Evolutionary conservation across 495 filamentous ascomycete genomes (phyloP).

Genomic region (Astrothelium subdiscretum): DNA sequence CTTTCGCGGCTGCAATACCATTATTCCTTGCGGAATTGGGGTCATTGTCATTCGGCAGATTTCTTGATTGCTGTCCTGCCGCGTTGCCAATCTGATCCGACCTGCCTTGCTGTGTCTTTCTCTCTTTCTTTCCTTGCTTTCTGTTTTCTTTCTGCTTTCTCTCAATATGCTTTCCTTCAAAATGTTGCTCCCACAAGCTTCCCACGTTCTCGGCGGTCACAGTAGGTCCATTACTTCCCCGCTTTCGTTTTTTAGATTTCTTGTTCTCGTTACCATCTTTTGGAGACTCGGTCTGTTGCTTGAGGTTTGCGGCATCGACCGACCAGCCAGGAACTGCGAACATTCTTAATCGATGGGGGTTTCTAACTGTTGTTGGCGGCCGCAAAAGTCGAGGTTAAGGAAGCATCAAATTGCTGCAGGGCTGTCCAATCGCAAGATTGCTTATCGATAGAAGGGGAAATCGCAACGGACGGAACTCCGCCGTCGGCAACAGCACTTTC

Average conservation of each 20-base stretch:
- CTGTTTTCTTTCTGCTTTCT: conserved; percentile 24
- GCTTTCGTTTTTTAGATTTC: conserved; percentile 45
- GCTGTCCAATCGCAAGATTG: too few species aligned
- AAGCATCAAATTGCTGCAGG: too few species aligned
- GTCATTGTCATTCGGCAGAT: background rate
- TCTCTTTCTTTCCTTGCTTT: conserved; percentile 36
- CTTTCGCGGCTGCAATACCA: conserved; percentile 8
- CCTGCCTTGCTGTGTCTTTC: conserved; percentile 7
- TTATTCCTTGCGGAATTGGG: background rate
- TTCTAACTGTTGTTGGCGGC: too few species aligned
- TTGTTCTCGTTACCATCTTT: conserved; percentile 17
- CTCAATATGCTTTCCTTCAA: conserved; percentile 49
- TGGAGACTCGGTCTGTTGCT: conserved; percentile 46
- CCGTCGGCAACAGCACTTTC: background rate
- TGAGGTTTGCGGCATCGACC: conserved; percentile 55
- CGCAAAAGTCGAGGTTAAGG: conserved; percentile 1
- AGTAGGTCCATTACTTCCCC: conserved; percentile 41
- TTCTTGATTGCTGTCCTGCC: background rate
- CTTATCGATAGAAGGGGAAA: background rate
- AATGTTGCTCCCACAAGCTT: conserved; percentile 64
- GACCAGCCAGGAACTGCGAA: conserved; percentile 91
- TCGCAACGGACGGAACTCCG: background rate
- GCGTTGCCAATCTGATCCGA: background rate
- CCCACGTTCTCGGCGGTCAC: conserved; percentile 63
- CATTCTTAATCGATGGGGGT: conserved; percentile 50